Percentiles rank a stretch among this genome's conserved stretches.
These are phyloP conservation scores for Nakazawaea wickerhamii DNA, from an alignment of 805 yeast species.

Conservation along the genomic window DNA sequence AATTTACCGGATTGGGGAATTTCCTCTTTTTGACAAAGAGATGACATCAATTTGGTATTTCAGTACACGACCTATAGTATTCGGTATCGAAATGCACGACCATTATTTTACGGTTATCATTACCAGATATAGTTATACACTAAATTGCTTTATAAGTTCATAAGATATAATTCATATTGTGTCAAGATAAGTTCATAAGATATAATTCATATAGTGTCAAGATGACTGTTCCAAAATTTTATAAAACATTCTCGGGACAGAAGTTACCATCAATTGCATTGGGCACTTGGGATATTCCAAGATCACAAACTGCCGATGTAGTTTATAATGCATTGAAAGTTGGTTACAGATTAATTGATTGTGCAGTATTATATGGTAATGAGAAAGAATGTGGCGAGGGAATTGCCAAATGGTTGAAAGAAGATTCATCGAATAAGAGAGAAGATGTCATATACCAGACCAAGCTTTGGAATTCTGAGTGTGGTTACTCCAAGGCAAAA, in stretches of 20 bases:
- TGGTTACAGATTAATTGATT: slow-evolving; percentile 44
- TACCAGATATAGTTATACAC: no score
- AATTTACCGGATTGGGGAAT: slow-evolving; percentile 4
- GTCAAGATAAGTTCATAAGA: neutral
- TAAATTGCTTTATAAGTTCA: neutral
- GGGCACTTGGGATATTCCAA: slow-evolving; percentile 42
- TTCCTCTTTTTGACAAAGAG: neutral
- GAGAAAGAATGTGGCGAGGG: slow-evolving; percentile 47
- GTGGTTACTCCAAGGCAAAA: slow-evolving; percentile 54
- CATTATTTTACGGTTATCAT: neutral
- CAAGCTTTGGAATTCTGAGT: slow-evolving; percentile 65
- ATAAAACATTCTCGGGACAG: slow-evolving; percentile 49
- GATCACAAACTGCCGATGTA: slow-evolving; percentile 28
- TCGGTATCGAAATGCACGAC: no score
- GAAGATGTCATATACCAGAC: slow-evolving; percentile 60
- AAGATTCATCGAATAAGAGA: slow-evolving; percentile 35
- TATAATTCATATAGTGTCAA: neutral
- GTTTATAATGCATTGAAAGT: slow-evolving; percentile 38
- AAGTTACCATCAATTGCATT: slow-evolving; percentile 44
- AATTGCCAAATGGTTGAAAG: slow-evolving; percentile 33
- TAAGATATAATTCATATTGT: neutral
- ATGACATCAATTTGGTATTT: no score
- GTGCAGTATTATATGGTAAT: slow-evolving; percentile 43
- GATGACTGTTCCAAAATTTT: slow-evolving; percentile 9
- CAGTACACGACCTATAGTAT: no score